Evolutionary conservation across 192 early-diverging fungal species (phyloP).

Genomic region (Backusella tuberculispora): DNA sequence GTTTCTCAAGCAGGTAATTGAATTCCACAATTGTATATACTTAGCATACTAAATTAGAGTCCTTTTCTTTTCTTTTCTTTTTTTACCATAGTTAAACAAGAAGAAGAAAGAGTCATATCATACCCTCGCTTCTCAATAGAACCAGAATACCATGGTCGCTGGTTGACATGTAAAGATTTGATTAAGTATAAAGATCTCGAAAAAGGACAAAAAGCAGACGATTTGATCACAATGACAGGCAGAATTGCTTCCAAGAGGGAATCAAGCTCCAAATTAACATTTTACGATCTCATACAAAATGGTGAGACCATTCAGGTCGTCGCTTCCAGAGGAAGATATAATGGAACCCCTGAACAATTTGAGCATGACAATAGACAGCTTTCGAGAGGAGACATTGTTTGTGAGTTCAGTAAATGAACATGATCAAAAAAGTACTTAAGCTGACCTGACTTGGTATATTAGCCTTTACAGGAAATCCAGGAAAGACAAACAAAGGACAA

Average conservation of each 20-base stretch:
- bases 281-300: conserved; percentile 70
- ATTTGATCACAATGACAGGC: conserved; percentile 47
- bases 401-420: conserved; percentile 34
- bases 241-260: conserved; percentile 71
- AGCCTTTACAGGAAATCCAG: conserved; percentile 63
- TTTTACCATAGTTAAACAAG: neutral
- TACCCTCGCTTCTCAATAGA: conserved; percentile 21
- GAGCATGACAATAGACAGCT: conserved; percentile 45
- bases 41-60: neutral
- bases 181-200: neutral
- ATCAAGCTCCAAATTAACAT: conserved; percentile 73
- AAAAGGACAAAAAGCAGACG: conserved; percentile 22
- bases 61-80: neutral
- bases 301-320: conserved; percentile 68
- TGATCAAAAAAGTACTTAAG: neutral
- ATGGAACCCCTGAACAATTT: conserved; percentile 49
- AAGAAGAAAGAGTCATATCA: neutral
- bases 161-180: conserved; percentile 24
- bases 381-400: conserved; percentile 67
- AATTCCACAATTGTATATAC: neutral
- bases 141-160: conserved; percentile 23
- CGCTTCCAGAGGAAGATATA: conserved; percentile 51
- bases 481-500: conserved; percentile 73
- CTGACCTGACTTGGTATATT: neutral
- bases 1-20: conserved; percentile 1